These are phyloP conservation scores for Wickerhamiella parazyma DNA, from an alignment of 805 yeast genomes.

Conservation along the genomic window DNA sequence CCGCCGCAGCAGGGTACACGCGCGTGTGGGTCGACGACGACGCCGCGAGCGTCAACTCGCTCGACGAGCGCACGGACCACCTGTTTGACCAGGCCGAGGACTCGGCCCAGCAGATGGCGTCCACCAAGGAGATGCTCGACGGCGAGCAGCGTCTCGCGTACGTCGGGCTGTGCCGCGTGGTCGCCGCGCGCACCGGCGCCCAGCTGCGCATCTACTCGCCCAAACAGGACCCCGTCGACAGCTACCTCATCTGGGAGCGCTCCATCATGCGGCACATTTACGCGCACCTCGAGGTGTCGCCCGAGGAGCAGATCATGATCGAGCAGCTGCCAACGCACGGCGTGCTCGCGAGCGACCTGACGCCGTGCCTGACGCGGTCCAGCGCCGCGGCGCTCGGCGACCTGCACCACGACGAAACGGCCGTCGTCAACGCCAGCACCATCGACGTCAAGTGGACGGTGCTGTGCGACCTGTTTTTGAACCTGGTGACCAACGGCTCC, in stretches of 20 bases:
- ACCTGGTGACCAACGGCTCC: slow-evolving; percentile 65
- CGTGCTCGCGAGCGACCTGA: slow-evolving; percentile 56
- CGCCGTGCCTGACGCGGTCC: slow-evolving; percentile 36
- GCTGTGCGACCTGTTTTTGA: slow-evolving; percentile 75
- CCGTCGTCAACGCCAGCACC: slow-evolving; percentile 25
- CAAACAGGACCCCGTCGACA: slow-evolving; percentile 41
- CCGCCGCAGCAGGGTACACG: slow-evolving; percentile 63
- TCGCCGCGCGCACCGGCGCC: slow-evolving; percentile 68
- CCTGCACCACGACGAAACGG: slow-evolving; percentile 3
- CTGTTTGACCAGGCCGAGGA: slow-evolving; percentile 36
- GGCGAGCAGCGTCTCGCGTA: slow-evolving; percentile 87
- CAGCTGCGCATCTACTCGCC: slow-evolving; percentile 38
- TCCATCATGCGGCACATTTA: slow-evolving; percentile 57
- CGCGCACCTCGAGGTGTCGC: slow-evolving; percentile 61
- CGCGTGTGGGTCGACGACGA: slow-evolving; percentile 53
- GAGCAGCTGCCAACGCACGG: slow-evolving; percentile 78
- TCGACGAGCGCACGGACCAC: slow-evolving; percentile 44
- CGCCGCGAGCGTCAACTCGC: slow-evolving; percentile 42
- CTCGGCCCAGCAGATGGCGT: slow-evolving; percentile 53
- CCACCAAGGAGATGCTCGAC: slow-evolving; percentile 66
- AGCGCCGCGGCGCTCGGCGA: slow-evolving; percentile 10
- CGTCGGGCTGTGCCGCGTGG: slow-evolving; percentile 66
- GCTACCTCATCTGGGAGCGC: slow-evolving; percentile 75
- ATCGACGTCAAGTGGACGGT: slow-evolving; percentile 88
- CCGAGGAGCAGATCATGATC: slow-evolving; percentile 77